These are phyloP conservation scores for Backusella psychrophila DNA, from an alignment of 192 early-diverging fungal species.

Conservation along the genomic window DNA sequence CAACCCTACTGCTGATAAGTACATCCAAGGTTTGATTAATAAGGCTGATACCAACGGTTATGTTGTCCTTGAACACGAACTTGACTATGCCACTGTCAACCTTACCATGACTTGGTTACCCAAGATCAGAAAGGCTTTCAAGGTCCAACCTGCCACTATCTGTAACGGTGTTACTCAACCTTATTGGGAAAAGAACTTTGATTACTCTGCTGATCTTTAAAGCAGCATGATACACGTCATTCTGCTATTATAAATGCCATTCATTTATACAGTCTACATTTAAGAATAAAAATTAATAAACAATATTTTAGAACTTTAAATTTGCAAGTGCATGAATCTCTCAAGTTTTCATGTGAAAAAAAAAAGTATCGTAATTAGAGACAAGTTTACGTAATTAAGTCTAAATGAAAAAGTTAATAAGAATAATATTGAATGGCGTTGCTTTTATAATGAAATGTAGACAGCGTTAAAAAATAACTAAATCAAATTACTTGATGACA, in stretches of 20 bases:
- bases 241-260: not conserved
- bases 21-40: constrained; percentile 25
- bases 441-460: too few species aligned
- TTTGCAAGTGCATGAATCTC: not conserved
- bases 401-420: too few species aligned
- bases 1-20: constrained; percentile 29
- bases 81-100: constrained; percentile 37
- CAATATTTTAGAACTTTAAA: not conserved
- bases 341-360: not conserved
- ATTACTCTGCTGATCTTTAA: constrained; percentile 23
- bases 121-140: constrained; percentile 29
- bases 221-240: not conserved
- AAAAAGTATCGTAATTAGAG: not conserved
- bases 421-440: too few species aligned
- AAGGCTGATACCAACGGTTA: constrained; percentile 13
- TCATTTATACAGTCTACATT: not conserved
- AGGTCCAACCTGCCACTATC: constrained; percentile 24
- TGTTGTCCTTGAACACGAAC: constrained; percentile 42
- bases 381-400: too few species aligned
- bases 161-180: constrained; percentile 36
- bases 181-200: constrained; percentile 36
- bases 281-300: constrained; percentile 4
- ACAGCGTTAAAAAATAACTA: too few species aligned
- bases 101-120: constrained; percentile 45
- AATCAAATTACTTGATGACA: too few species aligned